Evolutionary conservation across 2,329 filamentous ascomycete species (phyloP), one percentile per base, ranked within the genome.

Genomic region (Beauveria sp.): DNA sequence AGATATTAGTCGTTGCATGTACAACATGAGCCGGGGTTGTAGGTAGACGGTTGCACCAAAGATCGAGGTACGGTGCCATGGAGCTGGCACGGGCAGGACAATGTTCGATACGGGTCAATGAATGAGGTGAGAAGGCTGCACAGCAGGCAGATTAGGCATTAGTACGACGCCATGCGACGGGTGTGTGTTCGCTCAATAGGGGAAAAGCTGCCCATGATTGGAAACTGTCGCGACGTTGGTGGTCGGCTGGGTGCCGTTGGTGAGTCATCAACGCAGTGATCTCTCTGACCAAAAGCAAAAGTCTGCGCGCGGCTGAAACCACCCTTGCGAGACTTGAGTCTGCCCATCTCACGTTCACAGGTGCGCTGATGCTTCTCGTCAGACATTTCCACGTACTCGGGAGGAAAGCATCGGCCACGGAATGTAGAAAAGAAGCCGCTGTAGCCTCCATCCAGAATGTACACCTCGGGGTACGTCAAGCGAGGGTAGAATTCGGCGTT

Each of bases 341-440:
- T 92, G 69, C 92, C 91, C 80, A 99, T 88, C 69, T 96, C 93
- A 67, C 91, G 89, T 78, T 99, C 94, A 73, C 94, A 97, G 48
- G 92, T 94, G 69, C 87, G 87, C 68, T 91, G 90, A 75, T 99
- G 92, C 72, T 93, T 91, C 71, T 93, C 89, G 66, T 90, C 91
- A 66, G 87, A 89, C 94, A 99, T 99, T 75, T 94, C 92, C 62
- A 99, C 91, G 71, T 99, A 99, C 71, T 93, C 92, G 69, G 96
- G 92, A 24, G 94, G 94, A 68, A 87, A 94, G 80, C 94, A 99
- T 63, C 92, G 86, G 52, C 82, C 77, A 57, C 87, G 86, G 73
- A 96, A 86, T 65, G 90, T 81, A 26, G 84, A 79, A 73, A 93
- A 99, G 80, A 99, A 99, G 30, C 86, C 86, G 73, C 92, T 96